Evolutionary conservation across 805 yeast species (phyloP).

Genomic region (Yarrowia divulgata): DNA sequence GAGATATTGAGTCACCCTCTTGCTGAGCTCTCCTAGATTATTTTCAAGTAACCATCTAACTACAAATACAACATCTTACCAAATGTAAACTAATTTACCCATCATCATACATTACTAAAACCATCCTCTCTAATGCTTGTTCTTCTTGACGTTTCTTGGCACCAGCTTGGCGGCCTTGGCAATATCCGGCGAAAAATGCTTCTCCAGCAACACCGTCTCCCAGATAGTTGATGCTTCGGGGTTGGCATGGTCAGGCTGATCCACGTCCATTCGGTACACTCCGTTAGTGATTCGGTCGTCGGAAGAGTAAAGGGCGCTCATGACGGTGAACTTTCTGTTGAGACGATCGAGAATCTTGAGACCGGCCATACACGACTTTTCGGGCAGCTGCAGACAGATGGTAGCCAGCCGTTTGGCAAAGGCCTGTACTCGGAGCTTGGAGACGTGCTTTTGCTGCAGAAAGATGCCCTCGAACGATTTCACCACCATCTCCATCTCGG

Average conservation of each 20-base stretch:
- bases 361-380: conserved; percentile 80
- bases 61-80: too few relatives aligned
- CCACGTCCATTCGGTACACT: conserved; percentile 66
- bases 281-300: conserved; percentile 91
- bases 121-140: conserved; percentile 17
- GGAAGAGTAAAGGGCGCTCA: conserved; percentile 80
- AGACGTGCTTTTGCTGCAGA: conserved; percentile 44
- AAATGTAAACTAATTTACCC: not conserved
- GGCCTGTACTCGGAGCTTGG: conserved; percentile 60
- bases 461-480: conserved; percentile 82
- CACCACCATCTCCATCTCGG: conserved; percentile 84
- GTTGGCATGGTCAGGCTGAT: conserved; percentile 76
- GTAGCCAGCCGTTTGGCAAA: conserved; percentile 82
- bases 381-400: conserved; percentile 77
- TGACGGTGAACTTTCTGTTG: conserved; percentile 70
- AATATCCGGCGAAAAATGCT: conserved; percentile 86
- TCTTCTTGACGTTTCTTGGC: conserved; percentile 37
- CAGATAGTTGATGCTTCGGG: conserved; percentile 89
- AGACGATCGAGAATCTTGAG: conserved; percentile 81
- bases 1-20: too few relatives aligned
- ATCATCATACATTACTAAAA: not conserved
- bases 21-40: too few relatives aligned
- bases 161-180: conserved; percentile 61
- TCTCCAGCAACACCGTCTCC: conserved; percentile 80
- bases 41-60: too few relatives aligned